Evolutionary conservation across 208 protist species (phyloP), one percentile per base, ranked within the genome.

Genomic region (Wallacemonas collosoma): DNA sequence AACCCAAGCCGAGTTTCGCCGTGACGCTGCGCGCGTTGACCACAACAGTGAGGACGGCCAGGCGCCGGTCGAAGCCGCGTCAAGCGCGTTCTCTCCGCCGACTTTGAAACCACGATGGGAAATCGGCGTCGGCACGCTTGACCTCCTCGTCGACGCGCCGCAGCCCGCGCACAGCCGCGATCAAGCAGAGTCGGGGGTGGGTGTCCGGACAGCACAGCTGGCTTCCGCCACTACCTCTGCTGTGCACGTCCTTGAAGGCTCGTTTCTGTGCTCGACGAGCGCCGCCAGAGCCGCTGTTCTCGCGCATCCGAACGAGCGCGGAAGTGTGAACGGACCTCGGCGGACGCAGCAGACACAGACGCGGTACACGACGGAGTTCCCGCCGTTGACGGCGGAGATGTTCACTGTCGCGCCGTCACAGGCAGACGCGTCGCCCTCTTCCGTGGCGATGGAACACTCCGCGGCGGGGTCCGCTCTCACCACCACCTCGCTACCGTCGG

Each of bases 301-400:
- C 9, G 7, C 6, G 4, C 4, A 6, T 0, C 36, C 17, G 39
- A n/a, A 63, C 57, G 57, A 38, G 6, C 53, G 26, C 53, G 9
- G 6, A 8, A 58, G 26, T 26, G 26, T 26, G 26, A 26, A 26
- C 26, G 26, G 26, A 26, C 26, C 60, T 9, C 60, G 60, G 3
- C 60, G 43, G 14, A 48, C 60, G 60, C 60, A 65, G 60, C 60
- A 65, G 40, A 65, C 60, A 41, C 60, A 65, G 43, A 65, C 60
- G 12, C 60, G 60, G 7, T 65, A 65, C 60, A 65, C 60, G 6
- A 5, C 0, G 12, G 60, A 7, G 3, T 65, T 35, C 43, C 60
- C 60, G 7, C 60, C 60, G 14, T n/a, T 65, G 15, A 51, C 60
- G 40, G 4, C 60, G 40, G 41, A 38, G 4, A 48, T 65, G 38